phyloP scores from a whole-genome alignment of 352 stramenopile species.

The Phytophthora constricta region DNA sequence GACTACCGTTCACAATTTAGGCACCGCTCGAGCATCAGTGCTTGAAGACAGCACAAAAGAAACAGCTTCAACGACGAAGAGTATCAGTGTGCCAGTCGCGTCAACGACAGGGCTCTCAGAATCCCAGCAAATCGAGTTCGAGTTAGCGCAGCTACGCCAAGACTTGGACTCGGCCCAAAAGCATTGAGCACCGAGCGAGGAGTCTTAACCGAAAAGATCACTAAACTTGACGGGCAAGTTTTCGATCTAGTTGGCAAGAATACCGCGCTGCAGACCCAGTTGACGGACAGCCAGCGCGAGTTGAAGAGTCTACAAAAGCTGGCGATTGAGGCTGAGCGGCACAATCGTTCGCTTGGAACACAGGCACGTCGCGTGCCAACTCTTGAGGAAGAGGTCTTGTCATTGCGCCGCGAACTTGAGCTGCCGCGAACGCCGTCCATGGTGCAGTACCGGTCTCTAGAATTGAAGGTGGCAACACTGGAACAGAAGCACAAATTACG shows the following conservation, averaged over 20 bases:
- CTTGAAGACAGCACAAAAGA: background rate
- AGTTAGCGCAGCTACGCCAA: conserved; percentile 20
- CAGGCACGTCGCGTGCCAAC: conserved; percentile 40
- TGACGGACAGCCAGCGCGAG: conserved; percentile 36
- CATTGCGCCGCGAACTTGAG: conserved; percentile 48
- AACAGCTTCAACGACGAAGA: background rate
- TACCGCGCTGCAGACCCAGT: conserved; percentile 34
- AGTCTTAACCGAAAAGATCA: conserved; percentile 8
- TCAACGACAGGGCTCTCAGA: background rate
- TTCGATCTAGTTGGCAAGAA: conserved; percentile 25
- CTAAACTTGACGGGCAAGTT: conserved; percentile 37
- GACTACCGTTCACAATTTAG: conserved; percentile 46
- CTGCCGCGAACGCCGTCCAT: conserved; percentile 79
- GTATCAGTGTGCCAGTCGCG: background rate
- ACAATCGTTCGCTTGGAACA: conserved; percentile 37
- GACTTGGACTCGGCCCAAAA: conserved; percentile 18
- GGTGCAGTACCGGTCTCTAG: conserved; percentile 77
- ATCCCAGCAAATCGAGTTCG: conserved; percentile 22
- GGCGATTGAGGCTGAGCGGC: conserved; percentile 29
- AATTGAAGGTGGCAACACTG: conserved; percentile 78
- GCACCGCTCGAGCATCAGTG: conserved; percentile 11
- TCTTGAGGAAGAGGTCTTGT: conserved; percentile 64
- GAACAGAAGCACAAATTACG: conserved; percentile 78
- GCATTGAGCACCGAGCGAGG: conserved; percentile 14
- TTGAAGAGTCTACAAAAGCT: conserved; percentile 46